Evolutionary conservation across 2,329 filamentous ascomycete genomes (phyloP).

Genomic region (Hortaea sp.): DNA sequence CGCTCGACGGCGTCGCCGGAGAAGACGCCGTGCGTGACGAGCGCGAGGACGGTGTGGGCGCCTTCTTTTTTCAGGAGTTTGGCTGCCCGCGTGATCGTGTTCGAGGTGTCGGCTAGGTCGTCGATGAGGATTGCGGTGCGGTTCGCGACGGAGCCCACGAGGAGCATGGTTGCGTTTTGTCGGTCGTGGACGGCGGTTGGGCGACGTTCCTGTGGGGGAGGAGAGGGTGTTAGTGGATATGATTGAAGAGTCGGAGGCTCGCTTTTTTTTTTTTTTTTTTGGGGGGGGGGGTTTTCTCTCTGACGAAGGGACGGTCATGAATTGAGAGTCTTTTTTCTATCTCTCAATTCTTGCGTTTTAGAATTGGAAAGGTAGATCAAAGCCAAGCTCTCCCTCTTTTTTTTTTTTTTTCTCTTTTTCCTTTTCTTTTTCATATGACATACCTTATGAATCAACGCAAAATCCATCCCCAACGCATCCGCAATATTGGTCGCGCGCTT

Average conservation of each 20-base stretch:
- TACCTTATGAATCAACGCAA: constrained; percentile 97
- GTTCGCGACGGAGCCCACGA: constrained; percentile 75
- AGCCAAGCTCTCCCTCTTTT: no score
- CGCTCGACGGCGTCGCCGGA: constrained; percentile 90
- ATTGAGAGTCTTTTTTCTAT: no score
- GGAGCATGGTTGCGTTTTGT: constrained; percentile 78
- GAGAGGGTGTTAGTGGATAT: no score
- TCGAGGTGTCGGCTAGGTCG: constrained; percentile 89
- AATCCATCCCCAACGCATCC: constrained; percentile 84
- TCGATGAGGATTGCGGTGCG: constrained; percentile 85
- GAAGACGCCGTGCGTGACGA: constrained; percentile 90
- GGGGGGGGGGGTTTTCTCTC: no score
- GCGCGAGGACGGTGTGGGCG: constrained; percentile 79
- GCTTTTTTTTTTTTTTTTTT: no score
- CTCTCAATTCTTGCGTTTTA: no score
- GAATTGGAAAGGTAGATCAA: no score
- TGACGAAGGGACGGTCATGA: no score
- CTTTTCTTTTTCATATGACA: constrained; percentile 10
- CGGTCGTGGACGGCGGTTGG: constrained; percentile 80
- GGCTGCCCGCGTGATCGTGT: constrained; percentile 91
- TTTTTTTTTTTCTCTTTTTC: no score
- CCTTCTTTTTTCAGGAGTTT: constrained; percentile 93
- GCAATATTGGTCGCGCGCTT: constrained; percentile 94
- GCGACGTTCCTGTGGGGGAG: constrained; percentile 58
- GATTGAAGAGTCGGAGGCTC: no score